Evolutionary conservation across 345 rosid species (phyloP), one percentile per base, ranked within the genome.

Genomic region (Eucalyptus albens): DNA sequence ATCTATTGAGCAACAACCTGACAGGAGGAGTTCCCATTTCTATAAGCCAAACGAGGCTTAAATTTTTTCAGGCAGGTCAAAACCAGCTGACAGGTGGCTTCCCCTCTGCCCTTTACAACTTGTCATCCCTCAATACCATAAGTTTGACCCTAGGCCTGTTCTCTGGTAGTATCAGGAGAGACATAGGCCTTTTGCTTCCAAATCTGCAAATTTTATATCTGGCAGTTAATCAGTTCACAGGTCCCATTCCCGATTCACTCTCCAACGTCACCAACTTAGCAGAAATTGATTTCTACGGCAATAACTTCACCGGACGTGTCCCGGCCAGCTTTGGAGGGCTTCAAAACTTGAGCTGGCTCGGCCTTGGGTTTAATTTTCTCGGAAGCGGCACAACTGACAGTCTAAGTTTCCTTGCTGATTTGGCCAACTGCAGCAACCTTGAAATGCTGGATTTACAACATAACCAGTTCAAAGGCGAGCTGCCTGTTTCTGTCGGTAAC

Each of bases 81-180:
- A 91, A 91, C 59, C 69, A 45, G 5, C 49, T 91, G 17, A 44
- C 15, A 1, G 90, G 92, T 83, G 37, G 44, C 26, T 87, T 91
- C 60, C 92, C 92, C 82, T 53, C 44, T 14, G 83, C 90, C 17
- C 50, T 91, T 14, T 91, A 89, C 89, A 91, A 89, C 85, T 86
- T 86, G 60, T 87, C 92, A 31, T 89, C 88, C 9, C 81, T 89
- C 37, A 47, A 82, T 15, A 44, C 24, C 31, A 22, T n/a, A n/a
- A n/a, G n/a, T n/a, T n/a, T n/a, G n/a, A n/a, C n/a, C n/a, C n/a
- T n/a, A n/a, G n/a, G n/a, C n/a, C n/a, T n/a, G 24, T 88, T 91
- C 16, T 85, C 33, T 1, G 92, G 92, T 15, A 62, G 24, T 33
- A 88, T 91, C 49, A 87, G 86, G 9, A 40, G 24, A 12, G 89